These are phyloP conservation scores for Cercospora brassicicola DNA, from an alignment of 2,329 filamentous ascomycete genomes.

Conservation along the genomic window DNA sequence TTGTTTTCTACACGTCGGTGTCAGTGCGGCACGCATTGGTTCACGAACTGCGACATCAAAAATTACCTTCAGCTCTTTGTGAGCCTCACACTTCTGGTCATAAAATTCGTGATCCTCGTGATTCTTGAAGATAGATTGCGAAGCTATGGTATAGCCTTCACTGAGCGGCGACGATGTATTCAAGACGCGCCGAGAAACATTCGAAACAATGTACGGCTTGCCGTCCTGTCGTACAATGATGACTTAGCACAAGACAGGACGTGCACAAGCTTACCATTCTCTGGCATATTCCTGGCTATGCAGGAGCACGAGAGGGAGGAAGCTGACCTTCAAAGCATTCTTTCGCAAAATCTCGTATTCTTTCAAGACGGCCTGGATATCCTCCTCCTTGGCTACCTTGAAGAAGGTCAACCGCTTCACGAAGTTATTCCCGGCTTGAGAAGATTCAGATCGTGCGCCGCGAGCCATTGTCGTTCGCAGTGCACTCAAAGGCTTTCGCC, in stretches of 20 bases:
- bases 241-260: slow-evolving; percentile 1
- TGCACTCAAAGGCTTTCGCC: not conserved
- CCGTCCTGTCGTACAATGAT: slow-evolving; percentile 55
- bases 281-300: not conserved
- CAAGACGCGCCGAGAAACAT: slow-evolving; percentile 29
- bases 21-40: not conserved
- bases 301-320: not conserved
- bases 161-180: slow-evolving; percentile 49
- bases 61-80: slow-evolving; percentile 51
- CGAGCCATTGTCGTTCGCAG: not conserved
- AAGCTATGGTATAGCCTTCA: slow-evolving; percentile 65
- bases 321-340: slow-evolving; percentile 46
- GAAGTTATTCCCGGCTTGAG: slow-evolving; percentile 20
- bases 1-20: slow-evolving; percentile 26
- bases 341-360: slow-evolving; percentile 48
- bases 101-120: slow-evolving; percentile 69
- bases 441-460: slow-evolving; percentile 14
- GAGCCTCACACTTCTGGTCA: slow-evolving; percentile 60
- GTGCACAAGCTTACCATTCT: not conserved
- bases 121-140: slow-evolving; percentile 63
- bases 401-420: slow-evolving; percentile 56
- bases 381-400: slow-evolving; percentile 52
- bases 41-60: not conserved
- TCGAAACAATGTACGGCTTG: slow-evolving; percentile 66
- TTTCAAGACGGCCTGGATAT: slow-evolving; percentile 47